Base-by-base conservation (phyloP, 1,139 yeast species). In the Hemisphaericaspora xylanilytica region DNA sequence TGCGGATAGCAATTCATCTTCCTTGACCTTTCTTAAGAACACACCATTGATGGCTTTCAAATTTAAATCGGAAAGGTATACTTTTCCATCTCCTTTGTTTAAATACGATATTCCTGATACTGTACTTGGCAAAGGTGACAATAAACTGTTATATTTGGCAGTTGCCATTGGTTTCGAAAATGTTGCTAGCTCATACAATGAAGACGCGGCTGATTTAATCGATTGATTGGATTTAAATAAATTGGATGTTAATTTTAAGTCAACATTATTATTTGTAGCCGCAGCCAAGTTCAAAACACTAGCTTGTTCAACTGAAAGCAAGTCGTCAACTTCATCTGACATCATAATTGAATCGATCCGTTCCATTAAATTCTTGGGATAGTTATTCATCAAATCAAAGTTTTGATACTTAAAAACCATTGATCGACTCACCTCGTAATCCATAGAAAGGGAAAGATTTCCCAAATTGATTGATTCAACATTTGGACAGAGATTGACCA, bases 401-500 rank as follows among this genome's bases (percentile, higher is more conserved):
- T 65, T 60, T 40, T 62, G 70, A 46, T 59, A 70, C 46, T 68
- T 66, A 49, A 59, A 53, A 14, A 64, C 53, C 44, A 53, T 52
- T 6, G 65, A 53, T 12, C 55, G 46, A 28, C 47, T 48, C 27
- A 83, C 66, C 47, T 74, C 73, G 50, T 79, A 83, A 59, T 85
- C 94, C 15, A 67, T 61, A 12, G 82, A 78, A 13, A 83, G 56
- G 1, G 79, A 70, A 15, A 84, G 49, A 36, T 72, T 72, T n/a
- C 77, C 79, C 15, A 85, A 55, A 47, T 82, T 67, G 16, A 84
- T 50, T 7, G 61, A 52, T 8, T 53, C 59, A 30, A 84, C 51
- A 47, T 81, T 80, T 6, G 79, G 79, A 51, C 94, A 84, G 28
- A 75, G 59, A 29, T 70, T 70, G 29, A 85, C 54, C 33, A 84